Evolutionary conservation across 1,139 yeast species (phyloP).

Genomic region (Meyerozyma smithsonii): DNA sequence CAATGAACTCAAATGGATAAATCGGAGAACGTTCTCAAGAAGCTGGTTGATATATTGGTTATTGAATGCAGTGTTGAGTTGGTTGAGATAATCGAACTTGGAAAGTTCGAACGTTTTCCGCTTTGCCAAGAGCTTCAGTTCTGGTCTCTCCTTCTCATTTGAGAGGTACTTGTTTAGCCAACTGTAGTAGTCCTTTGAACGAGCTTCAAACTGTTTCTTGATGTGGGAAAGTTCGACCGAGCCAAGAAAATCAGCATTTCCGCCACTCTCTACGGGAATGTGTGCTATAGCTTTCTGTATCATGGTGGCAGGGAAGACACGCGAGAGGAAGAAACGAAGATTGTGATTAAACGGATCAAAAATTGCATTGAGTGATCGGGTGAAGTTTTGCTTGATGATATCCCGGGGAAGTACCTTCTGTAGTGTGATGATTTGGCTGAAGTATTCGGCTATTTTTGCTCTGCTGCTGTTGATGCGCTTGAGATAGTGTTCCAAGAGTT

Average conservation of each 20-base stretch:
- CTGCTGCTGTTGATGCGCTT: constrained; percentile 19
- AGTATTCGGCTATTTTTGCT: constrained; percentile 20
- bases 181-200: constrained; percentile 67
- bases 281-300: neutral
- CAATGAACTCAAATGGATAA: constrained; percentile 20
- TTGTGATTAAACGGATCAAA: constrained; percentile 34
- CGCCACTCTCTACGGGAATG: constrained; percentile 13
- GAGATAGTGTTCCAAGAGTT: constrained; percentile 21
- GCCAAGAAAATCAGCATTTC: constrained; percentile 1
- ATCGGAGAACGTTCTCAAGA: constrained; percentile 37
- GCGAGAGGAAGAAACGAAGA: constrained; percentile 23
- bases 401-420: constrained; percentile 11
- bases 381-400: constrained; percentile 11
- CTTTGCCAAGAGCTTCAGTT: constrained; percentile 56
- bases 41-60: constrained; percentile 41
- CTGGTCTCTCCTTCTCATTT: constrained; percentile 59
- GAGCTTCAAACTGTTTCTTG: constrained; percentile 63
- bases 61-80: constrained; percentile 55
- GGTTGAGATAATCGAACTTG: constrained; percentile 68
- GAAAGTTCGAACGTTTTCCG: constrained; percentile 61
- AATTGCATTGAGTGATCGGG: constrained; percentile 10
- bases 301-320: constrained; percentile 17
- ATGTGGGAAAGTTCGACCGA: neutral
- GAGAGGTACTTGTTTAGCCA: constrained; percentile 70
- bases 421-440: constrained; percentile 17